Base-by-base conservation (phyloP, 768 basidiomycete genomes). In the Candolleomyces eurysporus region DNA sequence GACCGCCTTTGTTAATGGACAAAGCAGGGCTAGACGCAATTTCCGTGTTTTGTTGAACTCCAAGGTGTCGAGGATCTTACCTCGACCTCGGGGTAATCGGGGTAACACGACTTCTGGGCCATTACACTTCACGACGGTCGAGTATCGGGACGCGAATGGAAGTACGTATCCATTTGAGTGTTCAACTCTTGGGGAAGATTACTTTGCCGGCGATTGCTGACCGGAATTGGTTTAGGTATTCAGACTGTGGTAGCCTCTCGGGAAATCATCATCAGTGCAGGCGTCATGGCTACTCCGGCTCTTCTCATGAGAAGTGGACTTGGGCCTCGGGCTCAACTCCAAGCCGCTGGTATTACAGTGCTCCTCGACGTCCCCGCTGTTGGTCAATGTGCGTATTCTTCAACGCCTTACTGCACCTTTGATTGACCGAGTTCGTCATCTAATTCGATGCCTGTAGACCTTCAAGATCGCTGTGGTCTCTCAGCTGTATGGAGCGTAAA, bases 191-290 rank as follows among this genome's bases (percentile, higher is more conserved):
- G 5, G 36, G 11, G 36, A 36, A 1, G 36, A 36, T 48, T 17
- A 17, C 6, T 3, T 17, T 10, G 26, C 26, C 26, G 26, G 26
- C 4, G 17, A 22, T n/a, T 17, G 6, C 17, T 48, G 36, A 36
- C 36, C 11, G 46, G 46, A 14, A n/a, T 22, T 17, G n/a, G 7
- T n/a, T 30, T 26, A 53, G 52, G 26, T 26, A 39, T n/a, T 11
- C 30, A 7, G 10, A 17, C 17, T n/a, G 52, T 19, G 31, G 36
- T 32, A 11, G 75, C 76, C 1, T 64, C 53, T n/a, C 72, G 70
- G 43, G 78, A 78, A 53, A 69, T 78, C 42, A 73, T 79, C 39
- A 67, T 79, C 4, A 76, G 75, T 2, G 75, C 73, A 14, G 78
- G 78, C 21, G 62, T 68, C 2, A 65, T 77, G 45, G 74, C 72